These are phyloP conservation scores for Globisporangium rhizosaccharum DNA, from an alignment of 352 stramenopile species.

Conservation along the genomic window DNA sequence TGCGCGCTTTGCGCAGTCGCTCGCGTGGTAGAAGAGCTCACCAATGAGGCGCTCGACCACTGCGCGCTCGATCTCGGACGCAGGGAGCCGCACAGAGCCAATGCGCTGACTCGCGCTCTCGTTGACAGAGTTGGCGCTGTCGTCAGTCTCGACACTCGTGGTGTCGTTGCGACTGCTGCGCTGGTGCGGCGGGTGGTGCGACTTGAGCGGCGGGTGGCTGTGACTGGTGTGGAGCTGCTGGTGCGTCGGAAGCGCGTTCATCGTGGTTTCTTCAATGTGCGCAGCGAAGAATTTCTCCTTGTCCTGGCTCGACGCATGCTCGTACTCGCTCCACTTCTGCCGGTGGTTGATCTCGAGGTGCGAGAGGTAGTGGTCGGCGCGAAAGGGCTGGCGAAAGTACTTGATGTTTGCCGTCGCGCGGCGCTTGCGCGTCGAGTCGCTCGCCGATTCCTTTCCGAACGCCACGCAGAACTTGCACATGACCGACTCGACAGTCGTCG, in stretches of 20 bases:
- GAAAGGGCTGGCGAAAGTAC: constrained; percentile 65
- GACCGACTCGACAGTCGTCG: constrained; percentile 46
- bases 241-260: constrained; percentile 17
- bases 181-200: constrained; percentile 16
- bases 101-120: constrained; percentile 14
- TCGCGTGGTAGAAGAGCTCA: constrained; percentile 37
- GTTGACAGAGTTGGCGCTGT: background rate
- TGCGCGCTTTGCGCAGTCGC: too few species aligned
- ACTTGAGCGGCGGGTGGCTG: background rate
- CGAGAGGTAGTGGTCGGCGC: constrained; percentile 61
- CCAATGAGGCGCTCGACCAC: constrained; percentile 50
- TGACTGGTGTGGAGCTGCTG: constrained; percentile 11
- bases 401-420: constrained; percentile 66
- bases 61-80: constrained; percentile 50
- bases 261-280: constrained; percentile 29
- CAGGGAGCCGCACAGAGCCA: constrained; percentile 35
- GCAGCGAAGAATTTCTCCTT: constrained; percentile 51
- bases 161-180: background rate
- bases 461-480: constrained; percentile 78
- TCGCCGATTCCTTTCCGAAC: constrained; percentile 55
- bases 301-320: constrained; percentile 37
- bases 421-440: constrained; percentile 49
- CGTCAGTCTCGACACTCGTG: background rate
- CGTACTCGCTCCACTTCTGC: constrained; percentile 58
- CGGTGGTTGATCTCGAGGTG: constrained; percentile 70